phyloP scores from a whole-genome alignment of 495 filamentous ascomycete species.

The Melanomma pulvis-pyrius region DNA sequence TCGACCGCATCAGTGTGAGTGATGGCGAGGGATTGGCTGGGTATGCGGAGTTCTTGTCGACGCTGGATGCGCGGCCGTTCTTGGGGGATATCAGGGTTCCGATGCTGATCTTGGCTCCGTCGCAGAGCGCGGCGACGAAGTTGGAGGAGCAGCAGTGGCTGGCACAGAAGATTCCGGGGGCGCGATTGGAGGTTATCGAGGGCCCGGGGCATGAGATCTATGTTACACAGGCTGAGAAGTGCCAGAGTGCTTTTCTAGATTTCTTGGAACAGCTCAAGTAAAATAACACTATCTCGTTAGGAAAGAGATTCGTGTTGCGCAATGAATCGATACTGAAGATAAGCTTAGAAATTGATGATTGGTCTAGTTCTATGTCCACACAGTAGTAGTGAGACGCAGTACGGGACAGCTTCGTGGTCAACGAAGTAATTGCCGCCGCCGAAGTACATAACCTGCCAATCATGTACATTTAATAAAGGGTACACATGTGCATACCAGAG shows the following conservation, averaged over 20 bases:
- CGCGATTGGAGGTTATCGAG: slow-evolving; percentile 28
- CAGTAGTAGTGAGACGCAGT: too few species aligned
- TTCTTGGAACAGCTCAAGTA: slow-evolving; percentile 11
- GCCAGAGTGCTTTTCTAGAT: slow-evolving; percentile 30
- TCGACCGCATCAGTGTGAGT: slow-evolving; percentile 23
- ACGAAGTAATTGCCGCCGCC: too few species aligned
- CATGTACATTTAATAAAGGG: too few species aligned
- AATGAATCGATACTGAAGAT: too few species aligned
- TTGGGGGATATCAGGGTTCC: slow-evolving; percentile 31
- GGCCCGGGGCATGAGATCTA: slow-evolving; percentile 40
- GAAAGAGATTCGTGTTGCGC: background rate
- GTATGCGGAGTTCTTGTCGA: slow-evolving; percentile 35
- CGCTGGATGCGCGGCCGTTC: slow-evolving; percentile 35
- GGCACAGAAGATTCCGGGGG: slow-evolving; percentile 7
- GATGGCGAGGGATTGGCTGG: slow-evolving; percentile 32
- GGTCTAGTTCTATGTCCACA: too few species aligned
- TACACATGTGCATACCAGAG: too few species aligned
- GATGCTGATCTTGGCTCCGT: slow-evolving; percentile 36
- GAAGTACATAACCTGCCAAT: too few species aligned
- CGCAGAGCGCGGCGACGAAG: slow-evolving; percentile 30
- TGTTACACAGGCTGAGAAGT: slow-evolving; percentile 33
- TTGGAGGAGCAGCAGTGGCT: slow-evolving; percentile 31
- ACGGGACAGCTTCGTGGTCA: too few species aligned
- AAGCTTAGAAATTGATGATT: too few species aligned
- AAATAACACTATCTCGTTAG: background rate